Percentiles rank a stretch among this genome's conserved stretches.
Conservation (phyloP, 306 rosid species). For the Rosa rugosa region DNA sequence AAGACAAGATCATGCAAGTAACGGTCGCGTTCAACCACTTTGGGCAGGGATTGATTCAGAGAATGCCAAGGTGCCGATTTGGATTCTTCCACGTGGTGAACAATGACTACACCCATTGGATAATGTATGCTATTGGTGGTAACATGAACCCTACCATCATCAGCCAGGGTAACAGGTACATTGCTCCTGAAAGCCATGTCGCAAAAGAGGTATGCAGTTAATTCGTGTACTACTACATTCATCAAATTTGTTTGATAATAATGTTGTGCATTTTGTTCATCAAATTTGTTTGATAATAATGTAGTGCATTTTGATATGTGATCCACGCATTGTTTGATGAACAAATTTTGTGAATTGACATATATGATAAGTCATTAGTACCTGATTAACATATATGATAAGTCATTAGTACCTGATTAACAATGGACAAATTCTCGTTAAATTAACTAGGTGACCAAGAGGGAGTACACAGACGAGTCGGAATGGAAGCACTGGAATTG, state of each 20-base stretch:
- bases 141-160: conserved; percentile 65
- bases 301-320: not conserved
- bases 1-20: conserved; percentile 64
- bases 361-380: not conserved
- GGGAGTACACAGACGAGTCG: conserved; percentile 40
- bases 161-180: conserved; percentile 78
- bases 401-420: not conserved
- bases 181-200: conserved; percentile 28
- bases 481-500: conserved; percentile 64
- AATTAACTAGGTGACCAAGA: conserved; percentile 52
- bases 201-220: conserved; percentile 57
- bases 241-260: not conserved
- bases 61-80: conserved; percentile 73
- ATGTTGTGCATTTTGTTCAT: not conserved
- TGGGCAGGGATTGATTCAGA: conserved; percentile 62
- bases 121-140: conserved; percentile 91
- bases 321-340: not conserved
- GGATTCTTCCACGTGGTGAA: conserved; percentile 76
- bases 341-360: not conserved
- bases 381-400: no score
- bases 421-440: not conserved
- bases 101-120: conserved; percentile 82
- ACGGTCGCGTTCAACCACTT: conserved; percentile 85
- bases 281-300: not conserved
- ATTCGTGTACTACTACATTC: no score